phyloP scores from a whole-genome alignment of 2,329 filamentous ascomycete genomes.

The Colletotrichum sp. region DNA sequence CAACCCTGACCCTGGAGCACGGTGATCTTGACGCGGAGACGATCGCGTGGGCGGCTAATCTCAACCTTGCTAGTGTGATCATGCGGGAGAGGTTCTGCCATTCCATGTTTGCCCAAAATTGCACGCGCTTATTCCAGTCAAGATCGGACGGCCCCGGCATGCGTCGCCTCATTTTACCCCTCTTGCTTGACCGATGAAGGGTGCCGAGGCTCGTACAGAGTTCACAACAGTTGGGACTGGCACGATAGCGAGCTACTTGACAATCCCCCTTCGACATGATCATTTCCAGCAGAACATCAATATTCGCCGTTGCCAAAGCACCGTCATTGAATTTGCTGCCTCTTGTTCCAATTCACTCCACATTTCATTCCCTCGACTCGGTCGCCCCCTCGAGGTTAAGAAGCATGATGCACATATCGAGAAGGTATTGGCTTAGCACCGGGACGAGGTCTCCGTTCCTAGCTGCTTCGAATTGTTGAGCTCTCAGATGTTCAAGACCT shows the following conservation, averaged over 20 bases:
- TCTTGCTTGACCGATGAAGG: neutral
- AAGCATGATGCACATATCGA: neutral
- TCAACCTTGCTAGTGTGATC: neutral
- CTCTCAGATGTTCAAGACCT: neutral
- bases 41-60: neutral
- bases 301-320: neutral
- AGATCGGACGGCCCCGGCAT: slow-evolving; percentile 1
- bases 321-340: neutral
- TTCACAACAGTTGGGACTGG: slow-evolving; percentile 9
- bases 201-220: neutral
- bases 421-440: neutral
- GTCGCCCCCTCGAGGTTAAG: neutral
- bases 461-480: neutral
- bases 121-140: neutral
- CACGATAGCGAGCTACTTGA: neutral
- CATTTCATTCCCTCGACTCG: neutral
- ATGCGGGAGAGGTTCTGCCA: neutral
- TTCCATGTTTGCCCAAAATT: neutral
- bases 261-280: neutral
- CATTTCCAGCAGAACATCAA: neutral
- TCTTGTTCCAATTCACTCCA: neutral
- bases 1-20: neutral
- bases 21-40: neutral
- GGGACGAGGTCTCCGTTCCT: neutral
- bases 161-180: neutral